Percentiles rank a stretch among this genome's conserved stretches.
These are phyloP conservation scores for Pseudocercospora vitis DNA, from an alignment of 2,329 filamentous ascomycete species.

Conservation along the genomic window DNA sequence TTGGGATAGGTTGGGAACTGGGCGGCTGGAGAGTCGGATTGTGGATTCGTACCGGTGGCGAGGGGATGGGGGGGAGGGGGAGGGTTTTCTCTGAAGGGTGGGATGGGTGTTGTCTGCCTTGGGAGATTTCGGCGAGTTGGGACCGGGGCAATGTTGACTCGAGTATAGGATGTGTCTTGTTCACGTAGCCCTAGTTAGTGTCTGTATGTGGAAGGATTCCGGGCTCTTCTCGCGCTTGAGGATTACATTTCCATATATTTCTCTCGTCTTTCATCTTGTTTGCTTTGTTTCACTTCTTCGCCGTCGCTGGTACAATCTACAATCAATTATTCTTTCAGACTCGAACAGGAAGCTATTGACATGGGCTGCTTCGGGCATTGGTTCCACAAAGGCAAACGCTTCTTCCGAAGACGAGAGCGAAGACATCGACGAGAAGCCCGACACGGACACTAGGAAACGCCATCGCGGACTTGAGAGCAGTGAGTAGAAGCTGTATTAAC, in stretches of 20 bases:
- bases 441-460: neutral
- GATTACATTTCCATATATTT: neutral
- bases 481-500: no score
- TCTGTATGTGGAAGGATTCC: neutral
- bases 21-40: constrained; percentile 8
- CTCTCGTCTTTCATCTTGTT: neutral
- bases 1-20: neutral
- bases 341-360: no score
- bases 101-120: no score
- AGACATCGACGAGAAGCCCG: neutral
- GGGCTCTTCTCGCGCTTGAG: neutral
- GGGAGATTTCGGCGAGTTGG: no score
- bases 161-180: no score
- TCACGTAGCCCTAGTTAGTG: neutral
- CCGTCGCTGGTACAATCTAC: no score
- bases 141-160: no score
- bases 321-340: no score
- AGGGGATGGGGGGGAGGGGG: neutral
- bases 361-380: neutral
- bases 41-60: constrained; percentile 11
- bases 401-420: neutral
- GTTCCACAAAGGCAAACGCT: neutral
- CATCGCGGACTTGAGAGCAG: no score
- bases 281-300: no score
- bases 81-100: no score